Conservation (phyloP, 2,329 filamentous ascomycete species). For the Ilyonectria destructans region DNA sequence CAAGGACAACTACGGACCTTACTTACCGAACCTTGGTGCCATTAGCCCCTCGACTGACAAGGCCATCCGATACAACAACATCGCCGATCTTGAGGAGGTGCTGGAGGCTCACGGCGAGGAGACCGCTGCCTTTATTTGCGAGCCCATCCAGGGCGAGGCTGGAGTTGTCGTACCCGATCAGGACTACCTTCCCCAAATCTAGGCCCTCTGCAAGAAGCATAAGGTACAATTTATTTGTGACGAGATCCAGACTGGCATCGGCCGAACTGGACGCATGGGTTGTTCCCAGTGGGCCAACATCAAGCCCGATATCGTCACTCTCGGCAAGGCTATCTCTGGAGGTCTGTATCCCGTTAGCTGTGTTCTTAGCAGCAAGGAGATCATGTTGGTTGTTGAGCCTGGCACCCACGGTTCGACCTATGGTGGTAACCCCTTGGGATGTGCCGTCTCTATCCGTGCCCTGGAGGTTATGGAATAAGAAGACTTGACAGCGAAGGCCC, state of each 20-base stretch:
- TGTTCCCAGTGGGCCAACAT: constrained; percentile 96
- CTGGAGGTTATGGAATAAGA: constrained; percentile 95
- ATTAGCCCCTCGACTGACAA: constrained; percentile 81
- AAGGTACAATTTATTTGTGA: constrained; percentile 97
- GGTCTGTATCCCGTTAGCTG: constrained; percentile 98
- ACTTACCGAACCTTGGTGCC: constrained; percentile 90
- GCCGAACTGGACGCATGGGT: constrained; percentile 92
- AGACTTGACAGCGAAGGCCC: constrained; percentile 85
- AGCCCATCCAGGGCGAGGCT: constrained; percentile 97
- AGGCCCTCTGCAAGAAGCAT: constrained; percentile 92
- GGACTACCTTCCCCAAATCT: constrained; percentile 85
- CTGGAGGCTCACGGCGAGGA: constrained; percentile 86
- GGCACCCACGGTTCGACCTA: constrained; percentile 98
- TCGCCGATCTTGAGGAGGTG: constrained; percentile 83
- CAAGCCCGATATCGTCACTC: constrained; percentile 93
- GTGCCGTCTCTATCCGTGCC: constrained; percentile 94
- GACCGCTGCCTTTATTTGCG: constrained; percentile 92
- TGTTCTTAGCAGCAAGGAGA: constrained; percentile 88
- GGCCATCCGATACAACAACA: constrained; percentile 88
- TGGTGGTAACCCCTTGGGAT: constrained; percentile 97
- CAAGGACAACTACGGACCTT: constrained; percentile 96
- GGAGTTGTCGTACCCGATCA: constrained; percentile 96
- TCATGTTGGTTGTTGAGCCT: constrained; percentile 96
- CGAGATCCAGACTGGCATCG: constrained; percentile 98
- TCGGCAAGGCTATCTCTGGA: constrained; percentile 97